Percentiles rank a stretch among this genome's conserved stretches.
Conservation (phyloP, 495 filamentous ascomycete species). For the Podospora australis region DNA sequence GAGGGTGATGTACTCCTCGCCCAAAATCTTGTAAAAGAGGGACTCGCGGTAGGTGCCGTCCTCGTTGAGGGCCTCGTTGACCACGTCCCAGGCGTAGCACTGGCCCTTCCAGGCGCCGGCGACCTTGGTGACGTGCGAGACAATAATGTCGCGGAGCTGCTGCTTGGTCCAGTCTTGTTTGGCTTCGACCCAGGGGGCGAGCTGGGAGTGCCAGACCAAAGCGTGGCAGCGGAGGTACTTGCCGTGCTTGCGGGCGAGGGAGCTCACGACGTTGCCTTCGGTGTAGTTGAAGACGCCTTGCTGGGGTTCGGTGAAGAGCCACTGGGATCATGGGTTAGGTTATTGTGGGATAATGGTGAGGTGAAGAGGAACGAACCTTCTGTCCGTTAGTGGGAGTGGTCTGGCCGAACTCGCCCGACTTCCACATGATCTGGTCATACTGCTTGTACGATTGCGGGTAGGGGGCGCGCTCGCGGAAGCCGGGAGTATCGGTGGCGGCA, state of each 20-base stretch:
- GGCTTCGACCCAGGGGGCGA: constrained; percentile 49
- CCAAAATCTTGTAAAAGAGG: constrained; percentile 51
- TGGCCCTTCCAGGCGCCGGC: constrained; percentile 51
- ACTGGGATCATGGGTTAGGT: constrained; percentile 21
- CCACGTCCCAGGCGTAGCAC: constrained; percentile 56
- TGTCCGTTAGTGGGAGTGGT: constrained; percentile 48
- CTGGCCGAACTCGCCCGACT: constrained; percentile 45
- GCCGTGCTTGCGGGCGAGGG: constrained; percentile 34
- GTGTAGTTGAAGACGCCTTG: constrained; percentile 47
- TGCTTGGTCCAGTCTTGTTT: constrained; percentile 45
- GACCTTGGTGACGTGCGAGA: constrained; percentile 48
- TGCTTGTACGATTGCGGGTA: constrained; percentile 19
- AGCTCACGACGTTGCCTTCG: constrained; percentile 45
- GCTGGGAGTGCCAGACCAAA: constrained; percentile 55
- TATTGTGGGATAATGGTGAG: neutral
- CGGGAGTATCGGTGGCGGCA: constrained; percentile 42
- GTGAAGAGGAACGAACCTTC: constrained; percentile 24
- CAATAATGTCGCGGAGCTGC: constrained; percentile 44
- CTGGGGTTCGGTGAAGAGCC: constrained; percentile 46
- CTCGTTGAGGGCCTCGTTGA: constrained; percentile 66
- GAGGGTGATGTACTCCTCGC: constrained; percentile 51
- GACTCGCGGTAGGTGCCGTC: constrained; percentile 54
- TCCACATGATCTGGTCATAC: constrained; percentile 34
- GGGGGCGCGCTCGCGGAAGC: constrained; percentile 31
- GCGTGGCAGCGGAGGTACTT: constrained; percentile 53